Evolutionary conservation across 805 yeast species (phyloP).

Genomic region (Candida succiphila): DNA sequence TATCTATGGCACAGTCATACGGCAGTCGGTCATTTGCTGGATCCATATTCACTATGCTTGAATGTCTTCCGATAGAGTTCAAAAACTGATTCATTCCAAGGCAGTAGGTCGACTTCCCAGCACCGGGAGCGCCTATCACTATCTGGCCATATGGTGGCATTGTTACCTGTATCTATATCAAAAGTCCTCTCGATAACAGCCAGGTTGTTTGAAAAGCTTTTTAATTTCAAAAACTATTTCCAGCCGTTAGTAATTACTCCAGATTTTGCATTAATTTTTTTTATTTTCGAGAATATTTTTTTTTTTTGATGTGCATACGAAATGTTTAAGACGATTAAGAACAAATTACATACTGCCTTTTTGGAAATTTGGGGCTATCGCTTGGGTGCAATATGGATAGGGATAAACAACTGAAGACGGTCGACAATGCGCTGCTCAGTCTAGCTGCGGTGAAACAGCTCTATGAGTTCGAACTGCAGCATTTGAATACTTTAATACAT

Average conservation of each 20-base stretch:
- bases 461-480: constrained; percentile 16
- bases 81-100: constrained; percentile 87
- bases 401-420: too few relatives aligned
- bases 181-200: too few relatives aligned
- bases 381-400: too few relatives aligned
- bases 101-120: constrained; percentile 94
- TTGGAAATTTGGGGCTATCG: too few relatives aligned
- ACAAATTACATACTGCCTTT: too few relatives aligned
- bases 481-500: constrained; percentile 8
- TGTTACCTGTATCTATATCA: background rate
- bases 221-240: too few relatives aligned
- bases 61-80: constrained; percentile 87
- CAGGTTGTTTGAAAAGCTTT: too few relatives aligned
- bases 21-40: constrained; percentile 60
- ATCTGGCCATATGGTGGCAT: constrained; percentile 75
- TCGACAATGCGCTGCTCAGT: constrained; percentile 17
- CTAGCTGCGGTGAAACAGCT: constrained; percentile 15
- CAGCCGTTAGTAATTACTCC: too few relatives aligned
- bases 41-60: constrained; percentile 79
- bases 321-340: too few relatives aligned
- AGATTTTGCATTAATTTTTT: too few relatives aligned
- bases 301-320: too few relatives aligned
- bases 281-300: too few relatives aligned
- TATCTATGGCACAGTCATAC: constrained; percentile 45
- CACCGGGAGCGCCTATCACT: constrained; percentile 96